These are phyloP conservation scores for Solanum corneliomulleri DNA, from an alignment of 257 asterid species.

Conservation along the genomic window DNA sequence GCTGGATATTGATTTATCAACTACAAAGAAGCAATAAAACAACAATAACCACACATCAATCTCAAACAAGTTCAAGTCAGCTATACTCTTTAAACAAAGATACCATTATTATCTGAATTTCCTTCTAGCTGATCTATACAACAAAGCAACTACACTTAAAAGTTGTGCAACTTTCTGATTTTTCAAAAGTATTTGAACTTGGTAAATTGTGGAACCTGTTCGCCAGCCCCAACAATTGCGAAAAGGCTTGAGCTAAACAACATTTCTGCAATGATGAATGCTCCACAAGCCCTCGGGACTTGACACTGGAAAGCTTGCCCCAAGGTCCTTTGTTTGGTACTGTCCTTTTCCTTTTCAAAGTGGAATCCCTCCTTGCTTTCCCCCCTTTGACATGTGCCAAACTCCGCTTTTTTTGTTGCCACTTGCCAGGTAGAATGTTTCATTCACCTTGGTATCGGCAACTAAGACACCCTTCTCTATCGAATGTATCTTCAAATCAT, in stretches of 20 bases:
- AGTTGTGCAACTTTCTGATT: neutral
- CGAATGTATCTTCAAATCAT: neutral
- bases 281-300: constrained; percentile 24
- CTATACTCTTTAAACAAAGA: neutral
- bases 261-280: constrained; percentile 70
- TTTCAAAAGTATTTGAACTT: neutral
- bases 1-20: neutral
- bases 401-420: neutral
- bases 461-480: neutral
- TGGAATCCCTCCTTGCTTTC: neutral
- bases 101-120: neutral
- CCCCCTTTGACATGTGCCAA: neutral
- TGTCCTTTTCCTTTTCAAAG: neutral
- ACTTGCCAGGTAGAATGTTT: neutral
- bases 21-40: neutral
- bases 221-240: constrained; percentile 92
- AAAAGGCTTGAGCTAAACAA: constrained; percentile 70
- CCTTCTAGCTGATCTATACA: neutral
- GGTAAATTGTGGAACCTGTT: constrained; percentile 44
- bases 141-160: neutral
- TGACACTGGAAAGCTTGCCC: neutral
- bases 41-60: neutral
- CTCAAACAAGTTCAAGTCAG: neutral
- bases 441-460: neutral
- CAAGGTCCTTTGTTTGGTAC: neutral